phyloP scores from a whole-genome alignment of 2,329 filamentous ascomycete genomes.

The Phaeosphaeriaceae sp. region DNA sequence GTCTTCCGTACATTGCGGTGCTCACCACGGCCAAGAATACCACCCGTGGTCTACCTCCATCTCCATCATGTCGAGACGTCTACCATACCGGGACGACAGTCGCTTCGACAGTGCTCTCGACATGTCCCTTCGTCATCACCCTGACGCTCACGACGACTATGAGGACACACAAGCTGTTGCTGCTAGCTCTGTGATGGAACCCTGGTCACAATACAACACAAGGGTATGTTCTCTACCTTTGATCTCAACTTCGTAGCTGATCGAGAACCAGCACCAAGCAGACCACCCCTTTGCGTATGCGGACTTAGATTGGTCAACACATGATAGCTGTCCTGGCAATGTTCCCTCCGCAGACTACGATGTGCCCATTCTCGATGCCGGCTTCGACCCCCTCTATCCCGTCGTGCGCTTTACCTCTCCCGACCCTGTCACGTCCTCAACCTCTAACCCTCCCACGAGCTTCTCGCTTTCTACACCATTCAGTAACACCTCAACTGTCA shows the following conservation, averaged over 20 bases:
- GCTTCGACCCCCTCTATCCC: not conserved
- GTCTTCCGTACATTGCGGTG: not conserved
- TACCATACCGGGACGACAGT: not conserved
- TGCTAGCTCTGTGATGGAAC: conserved; percentile 1
- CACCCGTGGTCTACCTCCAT: not conserved
- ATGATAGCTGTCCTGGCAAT: not conserved
- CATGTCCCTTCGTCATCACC: not conserved
- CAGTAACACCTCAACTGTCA: not conserved
- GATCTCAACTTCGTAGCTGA: not conserved
- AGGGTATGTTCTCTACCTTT: conserved; percentile 2
- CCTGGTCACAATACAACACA: conserved; percentile 13
- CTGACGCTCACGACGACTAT: not conserved
- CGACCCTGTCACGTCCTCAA: not conserved
- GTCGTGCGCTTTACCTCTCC: not conserved
- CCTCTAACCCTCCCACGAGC: not conserved
- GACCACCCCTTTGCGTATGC: not conserved
- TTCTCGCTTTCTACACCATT: not conserved
- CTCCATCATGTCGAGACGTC: conserved; percentile 2
- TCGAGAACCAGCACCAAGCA: not conserved
- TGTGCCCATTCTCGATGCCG: not conserved
- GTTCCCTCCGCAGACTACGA: not conserved
- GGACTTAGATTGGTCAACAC: not conserved
- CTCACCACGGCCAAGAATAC: not conserved
- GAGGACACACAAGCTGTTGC: not conserved
- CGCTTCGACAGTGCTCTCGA: conserved; percentile 2